These are phyloP conservation scores for Bipolaris victoriae DNA, from an alignment of 2,329 filamentous ascomycete genomes.

Conservation along the genomic window DNA sequence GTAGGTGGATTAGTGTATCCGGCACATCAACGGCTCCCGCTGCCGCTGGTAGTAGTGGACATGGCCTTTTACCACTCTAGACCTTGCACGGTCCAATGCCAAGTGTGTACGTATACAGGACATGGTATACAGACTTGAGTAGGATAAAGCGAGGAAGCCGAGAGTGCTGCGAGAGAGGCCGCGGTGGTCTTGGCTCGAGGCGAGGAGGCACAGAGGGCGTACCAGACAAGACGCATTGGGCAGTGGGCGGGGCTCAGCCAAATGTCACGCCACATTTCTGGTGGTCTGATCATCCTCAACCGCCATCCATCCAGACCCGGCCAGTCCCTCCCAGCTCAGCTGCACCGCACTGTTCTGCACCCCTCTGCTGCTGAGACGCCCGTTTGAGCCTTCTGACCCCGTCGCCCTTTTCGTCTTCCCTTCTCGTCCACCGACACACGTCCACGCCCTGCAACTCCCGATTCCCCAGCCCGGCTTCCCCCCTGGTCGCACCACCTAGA, in stretches of 20 bases:
- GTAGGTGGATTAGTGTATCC: no score
- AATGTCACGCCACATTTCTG: constrained; percentile 43
- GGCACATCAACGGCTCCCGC: no score
- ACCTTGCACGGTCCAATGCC: no score
- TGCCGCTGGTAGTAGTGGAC: no score
- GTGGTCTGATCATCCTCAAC: constrained; percentile 41
- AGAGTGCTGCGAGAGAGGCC: neutral
- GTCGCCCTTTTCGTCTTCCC: constrained; percentile 7
- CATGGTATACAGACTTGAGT: no score
- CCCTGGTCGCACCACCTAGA: constrained; percentile 11
- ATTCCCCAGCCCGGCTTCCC: constrained; percentile 14
- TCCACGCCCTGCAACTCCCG: constrained; percentile 22
- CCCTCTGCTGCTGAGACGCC: constrained; percentile 20
- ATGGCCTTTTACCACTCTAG: no score
- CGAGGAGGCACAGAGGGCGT: constrained; percentile 1
- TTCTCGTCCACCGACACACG: neutral
- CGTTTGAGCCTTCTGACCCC: constrained; percentile 19
- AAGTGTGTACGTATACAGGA: no score
- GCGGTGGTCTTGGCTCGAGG: neutral
- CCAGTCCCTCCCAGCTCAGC: constrained; percentile 11
- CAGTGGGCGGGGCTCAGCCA: constrained; percentile 18
- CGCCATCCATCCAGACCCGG: constrained; percentile 13
- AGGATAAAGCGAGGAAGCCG: neutral
- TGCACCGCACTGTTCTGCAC: constrained; percentile 12
- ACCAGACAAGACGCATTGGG: constrained; percentile 13